Percentiles rank a stretch among this genome's conserved stretches.
Conservation (phyloP, 2,329 filamentous ascomycete species). For the Pseudogymnoascus sp. region DNA sequence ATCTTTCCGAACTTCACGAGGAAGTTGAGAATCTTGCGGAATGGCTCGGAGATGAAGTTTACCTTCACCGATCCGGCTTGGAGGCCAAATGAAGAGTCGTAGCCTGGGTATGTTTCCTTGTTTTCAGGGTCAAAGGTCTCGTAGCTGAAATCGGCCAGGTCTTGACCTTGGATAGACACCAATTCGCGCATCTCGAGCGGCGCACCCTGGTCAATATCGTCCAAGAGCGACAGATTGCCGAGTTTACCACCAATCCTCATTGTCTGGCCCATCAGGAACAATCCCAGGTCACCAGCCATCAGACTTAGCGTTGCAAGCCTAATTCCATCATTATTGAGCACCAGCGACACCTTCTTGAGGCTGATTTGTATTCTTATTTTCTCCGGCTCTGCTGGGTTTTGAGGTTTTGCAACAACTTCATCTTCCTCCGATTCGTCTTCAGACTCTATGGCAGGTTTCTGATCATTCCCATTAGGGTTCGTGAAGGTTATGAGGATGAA, state of each 20-base stretch:
- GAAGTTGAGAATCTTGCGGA: constrained; percentile 96
- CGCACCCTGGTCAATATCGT: constrained; percentile 90
- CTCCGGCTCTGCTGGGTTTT: constrained; percentile 31
- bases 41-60: constrained; percentile 95
- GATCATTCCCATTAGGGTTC: constrained; percentile 46
- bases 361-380: constrained; percentile 87
- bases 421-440: constrained; percentile 27
- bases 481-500: constrained; percentile 93
- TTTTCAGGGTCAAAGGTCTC: constrained; percentile 81
- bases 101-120: constrained; percentile 73
- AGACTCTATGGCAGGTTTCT: constrained; percentile 32
- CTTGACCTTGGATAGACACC: constrained; percentile 89
- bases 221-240: constrained; percentile 79
- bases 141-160: constrained; percentile 94
- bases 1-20: constrained; percentile 98
- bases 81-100: constrained; percentile 85
- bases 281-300: constrained; percentile 82
- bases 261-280: constrained; percentile 77
- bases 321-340: constrained; percentile 96
- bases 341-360: constrained; percentile 84
- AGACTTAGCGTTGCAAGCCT: constrained; percentile 86
- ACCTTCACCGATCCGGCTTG: constrained; percentile 92
- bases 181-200: constrained; percentile 73
- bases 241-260: constrained; percentile 84
- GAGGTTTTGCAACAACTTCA: constrained; percentile 21